phyloP scores from a whole-genome alignment of 2,329 filamentous ascomycete species.

The Bertia moriformis region DNA sequence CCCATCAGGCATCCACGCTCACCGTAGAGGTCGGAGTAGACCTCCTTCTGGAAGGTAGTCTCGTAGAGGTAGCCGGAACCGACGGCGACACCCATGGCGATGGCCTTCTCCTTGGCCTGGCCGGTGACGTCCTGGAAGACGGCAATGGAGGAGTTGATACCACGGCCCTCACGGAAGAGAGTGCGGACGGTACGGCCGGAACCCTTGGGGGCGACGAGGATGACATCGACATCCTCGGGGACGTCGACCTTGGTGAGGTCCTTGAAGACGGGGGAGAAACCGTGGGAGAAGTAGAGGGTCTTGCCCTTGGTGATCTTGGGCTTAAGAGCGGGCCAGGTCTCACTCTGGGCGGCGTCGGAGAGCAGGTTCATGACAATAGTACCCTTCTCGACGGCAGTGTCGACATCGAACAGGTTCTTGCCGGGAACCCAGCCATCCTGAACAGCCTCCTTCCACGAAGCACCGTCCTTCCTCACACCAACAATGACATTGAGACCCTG shows the following conservation, averaged over 20 bases:
- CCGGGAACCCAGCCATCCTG: slow-evolving; percentile 96
- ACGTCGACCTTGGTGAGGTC: slow-evolving; percentile 97
- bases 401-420: slow-evolving; percentile 97
- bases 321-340: slow-evolving; percentile 98
- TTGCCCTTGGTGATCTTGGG: slow-evolving; percentile 96
- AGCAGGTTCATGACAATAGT: slow-evolving; percentile 99
- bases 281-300: slow-evolving; percentile 99
- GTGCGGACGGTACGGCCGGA: slow-evolving; percentile 96
- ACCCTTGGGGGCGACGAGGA: slow-evolving; percentile 97
- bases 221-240: slow-evolving; percentile 90
- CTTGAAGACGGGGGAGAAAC: slow-evolving; percentile 99
- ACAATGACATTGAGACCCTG: slow-evolving; percentile 98
- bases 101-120: slow-evolving; percentile 93
- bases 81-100: slow-evolving; percentile 91
- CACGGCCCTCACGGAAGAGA: slow-evolving; percentile 96
- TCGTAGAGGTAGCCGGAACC: slow-evolving; percentile 98
- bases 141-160: slow-evolving; percentile 98
- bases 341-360: slow-evolving; percentile 89
- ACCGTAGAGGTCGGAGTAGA: slow-evolving; percentile 98
- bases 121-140: slow-evolving; percentile 97
- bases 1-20: slow-evolving; percentile 99
- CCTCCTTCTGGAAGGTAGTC: slow-evolving; percentile 99
- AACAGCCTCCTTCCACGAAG: slow-evolving; percentile 94
- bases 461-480: slow-evolving; percentile 93
- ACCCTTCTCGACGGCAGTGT: slow-evolving; percentile 84